phyloP scores from a whole-genome alignment of 2,329 filamentous ascomycete genomes.

The Rutstroemia sp. region DNA sequence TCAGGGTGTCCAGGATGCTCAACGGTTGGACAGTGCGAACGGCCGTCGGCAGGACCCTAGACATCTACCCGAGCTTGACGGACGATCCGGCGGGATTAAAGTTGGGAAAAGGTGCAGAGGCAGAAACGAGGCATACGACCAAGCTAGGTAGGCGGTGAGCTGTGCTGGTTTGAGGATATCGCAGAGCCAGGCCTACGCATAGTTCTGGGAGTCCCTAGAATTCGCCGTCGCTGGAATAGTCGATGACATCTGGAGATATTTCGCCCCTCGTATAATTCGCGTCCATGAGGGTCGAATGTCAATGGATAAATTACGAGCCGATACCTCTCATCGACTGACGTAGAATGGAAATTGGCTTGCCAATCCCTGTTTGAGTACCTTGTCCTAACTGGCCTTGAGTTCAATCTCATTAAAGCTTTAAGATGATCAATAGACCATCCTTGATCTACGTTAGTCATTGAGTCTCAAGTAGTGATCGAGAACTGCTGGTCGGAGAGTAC shows the following conservation, averaged over 20 bases:
- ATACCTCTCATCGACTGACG: not conserved
- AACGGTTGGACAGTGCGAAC: constrained; percentile 7
- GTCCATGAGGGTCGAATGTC: no score
- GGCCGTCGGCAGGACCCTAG: constrained; percentile 7
- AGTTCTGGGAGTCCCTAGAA: not conserved
- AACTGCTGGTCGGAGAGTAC: no score
- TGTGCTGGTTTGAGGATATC: no score
- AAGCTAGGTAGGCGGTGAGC: no score
- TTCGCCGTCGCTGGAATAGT: no score
- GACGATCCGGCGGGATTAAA: constrained; percentile 6
- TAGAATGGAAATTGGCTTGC: not conserved
- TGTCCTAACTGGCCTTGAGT: not conserved
- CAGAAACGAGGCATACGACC: not conserved
- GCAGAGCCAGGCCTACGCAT: no score
- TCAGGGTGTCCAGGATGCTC: not conserved
- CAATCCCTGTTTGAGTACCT: not conserved
- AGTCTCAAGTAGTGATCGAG: not conserved
- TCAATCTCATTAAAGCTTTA: constrained; percentile 2
- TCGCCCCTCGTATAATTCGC: no score
- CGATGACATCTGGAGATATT: no score
- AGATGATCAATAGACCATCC: constrained; percentile 4
- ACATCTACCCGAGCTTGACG: constrained; percentile 6
- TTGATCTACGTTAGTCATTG: not conserved
- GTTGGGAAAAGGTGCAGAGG: not conserved
- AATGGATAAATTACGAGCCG: not conserved